A percentile compares a stretch with the other conserved stretches of the same genome.
These are phyloP conservation scores for Moringa oleifera DNA, from an alignment of 345 rosid species.

Conservation along the genomic window DNA sequence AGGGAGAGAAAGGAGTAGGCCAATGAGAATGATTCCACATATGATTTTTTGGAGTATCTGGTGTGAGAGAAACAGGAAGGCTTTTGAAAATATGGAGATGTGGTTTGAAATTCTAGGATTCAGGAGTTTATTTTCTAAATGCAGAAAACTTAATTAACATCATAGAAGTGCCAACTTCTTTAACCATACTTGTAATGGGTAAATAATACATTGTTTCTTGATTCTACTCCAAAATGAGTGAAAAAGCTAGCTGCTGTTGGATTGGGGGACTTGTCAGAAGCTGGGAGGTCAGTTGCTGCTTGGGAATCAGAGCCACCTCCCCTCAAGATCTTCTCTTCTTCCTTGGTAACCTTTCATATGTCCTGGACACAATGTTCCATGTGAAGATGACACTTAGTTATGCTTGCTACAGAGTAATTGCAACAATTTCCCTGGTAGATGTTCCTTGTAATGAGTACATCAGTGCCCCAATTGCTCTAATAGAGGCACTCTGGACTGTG, in stretches of 20 bases:
- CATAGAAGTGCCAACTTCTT: no score
- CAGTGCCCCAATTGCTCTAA: constrained; percentile 30
- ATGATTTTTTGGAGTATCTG: no score
- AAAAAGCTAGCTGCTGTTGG: constrained; percentile 35
- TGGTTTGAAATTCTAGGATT: no score
- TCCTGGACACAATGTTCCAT: constrained; percentile 26
- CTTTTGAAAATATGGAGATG: no score
- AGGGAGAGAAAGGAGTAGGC: no score
- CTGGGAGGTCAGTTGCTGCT: constrained; percentile 19
- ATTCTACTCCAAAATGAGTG: constrained; percentile 21
- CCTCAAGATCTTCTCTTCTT: constrained; percentile 22
- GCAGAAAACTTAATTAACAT: no score
- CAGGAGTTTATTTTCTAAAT: no score
- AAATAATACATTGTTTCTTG: no score
- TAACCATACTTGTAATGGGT: no score
- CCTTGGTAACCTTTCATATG: constrained; percentile 23
- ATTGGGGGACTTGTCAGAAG: constrained; percentile 36
- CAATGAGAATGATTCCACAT: no score
- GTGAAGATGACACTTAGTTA: constrained; percentile 25
- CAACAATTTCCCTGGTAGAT: constrained; percentile 32
- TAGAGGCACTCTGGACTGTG: constrained; percentile 38
- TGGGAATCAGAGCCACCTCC: constrained; percentile 20
- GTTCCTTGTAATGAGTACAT: constrained; percentile 25
- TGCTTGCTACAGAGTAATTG: constrained; percentile 32
- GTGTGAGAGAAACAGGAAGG: no score